Conservation (phyloP, 2,329 filamentous ascomycete species). For the Fonsecaea erecta region DNA sequence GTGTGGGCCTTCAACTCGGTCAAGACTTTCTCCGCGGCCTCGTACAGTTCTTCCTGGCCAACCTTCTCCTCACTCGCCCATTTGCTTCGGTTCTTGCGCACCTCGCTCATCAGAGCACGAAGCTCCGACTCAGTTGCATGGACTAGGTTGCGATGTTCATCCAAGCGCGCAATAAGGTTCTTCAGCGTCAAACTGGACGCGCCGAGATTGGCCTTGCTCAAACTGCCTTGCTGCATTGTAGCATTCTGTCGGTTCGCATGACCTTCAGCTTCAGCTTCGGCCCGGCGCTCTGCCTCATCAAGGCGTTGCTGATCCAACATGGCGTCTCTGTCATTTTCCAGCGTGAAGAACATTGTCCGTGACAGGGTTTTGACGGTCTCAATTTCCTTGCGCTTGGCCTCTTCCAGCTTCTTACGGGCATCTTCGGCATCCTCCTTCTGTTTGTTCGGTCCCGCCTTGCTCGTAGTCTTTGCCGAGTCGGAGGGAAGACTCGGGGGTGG, state of each 20-base stretch:
- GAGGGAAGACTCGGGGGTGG: conserved; percentile 53
- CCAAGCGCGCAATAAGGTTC: conserved; percentile 93
- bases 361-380: conserved; percentile 89
- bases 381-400: conserved; percentile 87
- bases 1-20: conserved; percentile 97
- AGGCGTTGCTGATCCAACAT: conserved; percentile 98
- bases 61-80: conserved; percentile 98
- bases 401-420: conserved; percentile 89
- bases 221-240: conserved; percentile 76
- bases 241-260: conserved; percentile 54
- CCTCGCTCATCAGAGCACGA: conserved; percentile 91
- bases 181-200: conserved; percentile 95
- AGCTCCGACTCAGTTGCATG: conserved; percentile 91
- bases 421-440: conserved; percentile 76
- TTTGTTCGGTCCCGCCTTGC: conserved; percentile 65
- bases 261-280: conserved; percentile 90
- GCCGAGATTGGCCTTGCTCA: conserved; percentile 92
- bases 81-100: conserved; percentile 96
- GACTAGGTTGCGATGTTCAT: conserved; percentile 87
- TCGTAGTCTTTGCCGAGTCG: conserved; percentile 52
- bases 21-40: conserved; percentile 93
- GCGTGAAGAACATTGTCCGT: conserved; percentile 89
- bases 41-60: conserved; percentile 96
- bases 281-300: conserved; percentile 93
- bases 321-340: conserved; percentile 92